Percentiles rank a stretch among this genome's conserved stretches.
phyloP scores from a whole-genome alignment of 2,329 filamentous ascomycete species.

The Monilinia laxa region DNA sequence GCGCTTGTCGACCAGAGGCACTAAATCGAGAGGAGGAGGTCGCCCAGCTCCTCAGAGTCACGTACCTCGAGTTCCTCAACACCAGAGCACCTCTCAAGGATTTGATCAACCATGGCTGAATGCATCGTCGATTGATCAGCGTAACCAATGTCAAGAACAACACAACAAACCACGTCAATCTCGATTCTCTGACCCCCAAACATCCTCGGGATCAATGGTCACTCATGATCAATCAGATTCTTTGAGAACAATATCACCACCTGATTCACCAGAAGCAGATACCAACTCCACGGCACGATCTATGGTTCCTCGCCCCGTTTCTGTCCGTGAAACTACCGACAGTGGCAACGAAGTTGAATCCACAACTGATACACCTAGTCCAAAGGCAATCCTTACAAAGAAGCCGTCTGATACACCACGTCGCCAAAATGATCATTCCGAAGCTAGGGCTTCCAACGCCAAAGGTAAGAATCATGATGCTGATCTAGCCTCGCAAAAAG shows the following conservation, averaged over 20 bases:
- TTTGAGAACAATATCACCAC: not conserved
- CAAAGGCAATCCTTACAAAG: not conserved
- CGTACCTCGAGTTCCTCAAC: slow-evolving; percentile 7
- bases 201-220: slow-evolving; percentile 6
- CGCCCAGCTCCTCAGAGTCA: not conserved
- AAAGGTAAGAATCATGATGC: not conserved
- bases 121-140: slow-evolving; percentile 7
- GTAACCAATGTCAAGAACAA: not conserved
- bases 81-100: slow-evolving; percentile 12
- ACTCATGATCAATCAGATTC: slow-evolving; percentile 17
- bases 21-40: not conserved
- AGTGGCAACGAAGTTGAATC: slow-evolving; percentile 18
- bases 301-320: not conserved
- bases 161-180: not conserved
- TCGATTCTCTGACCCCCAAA: slow-evolving; percentile 2
- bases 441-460: not conserved
- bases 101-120: slow-evolving; percentile 1
- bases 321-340: slow-evolving; percentile 2
- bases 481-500: not conserved
- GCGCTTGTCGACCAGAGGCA: not conserved
- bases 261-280: not conserved
- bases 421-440: not conserved
- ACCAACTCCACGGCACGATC: not conserved
- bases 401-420: not conserved
- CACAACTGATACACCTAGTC: not conserved